Evolutionary conservation across 805 yeast genomes (phyloP).

Genomic region (Sungouiella blattae): DNA sequence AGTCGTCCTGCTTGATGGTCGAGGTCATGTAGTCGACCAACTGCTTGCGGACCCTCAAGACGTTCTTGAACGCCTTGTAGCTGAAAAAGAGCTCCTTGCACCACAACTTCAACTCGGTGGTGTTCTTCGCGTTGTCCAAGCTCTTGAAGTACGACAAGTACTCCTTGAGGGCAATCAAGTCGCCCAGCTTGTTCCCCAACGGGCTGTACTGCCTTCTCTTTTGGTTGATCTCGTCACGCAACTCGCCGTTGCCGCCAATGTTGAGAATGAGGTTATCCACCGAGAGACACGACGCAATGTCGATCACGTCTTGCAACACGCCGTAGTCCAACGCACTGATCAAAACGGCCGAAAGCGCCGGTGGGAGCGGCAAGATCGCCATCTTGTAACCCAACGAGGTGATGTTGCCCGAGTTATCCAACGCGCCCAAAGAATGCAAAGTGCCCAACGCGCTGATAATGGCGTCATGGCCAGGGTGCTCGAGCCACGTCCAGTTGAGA

Average conservation of each 20-base stretch:
- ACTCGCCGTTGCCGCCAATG: conserved; percentile 63
- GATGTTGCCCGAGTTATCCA: conserved; percentile 70
- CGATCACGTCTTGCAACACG: conserved; percentile 67
- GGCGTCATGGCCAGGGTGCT: conserved; percentile 80
- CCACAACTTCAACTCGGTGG: conserved; percentile 70
- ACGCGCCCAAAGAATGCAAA: conserved; percentile 73
- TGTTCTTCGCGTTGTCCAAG: conserved; percentile 24
- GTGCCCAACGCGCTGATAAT: conserved; percentile 74
- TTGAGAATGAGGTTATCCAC: conserved; percentile 84
- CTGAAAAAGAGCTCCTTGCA: conserved; percentile 76
- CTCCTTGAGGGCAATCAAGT: conserved; percentile 78
- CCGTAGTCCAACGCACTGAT: conserved; percentile 61
- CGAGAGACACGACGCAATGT: conserved; percentile 87
- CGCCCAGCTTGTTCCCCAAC: conserved; percentile 75
- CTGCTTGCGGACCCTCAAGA: conserved; percentile 70
- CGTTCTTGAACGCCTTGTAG: conserved; percentile 77
- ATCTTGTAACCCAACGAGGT: conserved; percentile 79
- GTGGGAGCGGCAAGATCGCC: conserved; percentile 89
- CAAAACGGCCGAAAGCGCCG: conserved; percentile 83
- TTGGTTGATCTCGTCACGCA: conserved; percentile 80
- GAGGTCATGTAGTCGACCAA: conserved; percentile 62
- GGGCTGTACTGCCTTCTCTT: conserved; percentile 66
- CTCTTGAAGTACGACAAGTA: conserved; percentile 53
- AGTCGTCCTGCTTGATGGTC: conserved; percentile 42
- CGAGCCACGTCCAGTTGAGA: conserved; percentile 87